phyloP scores from a whole-genome alignment of 2,329 filamentous ascomycete genomes.

The Phyllosticta capitalensis region DNA sequence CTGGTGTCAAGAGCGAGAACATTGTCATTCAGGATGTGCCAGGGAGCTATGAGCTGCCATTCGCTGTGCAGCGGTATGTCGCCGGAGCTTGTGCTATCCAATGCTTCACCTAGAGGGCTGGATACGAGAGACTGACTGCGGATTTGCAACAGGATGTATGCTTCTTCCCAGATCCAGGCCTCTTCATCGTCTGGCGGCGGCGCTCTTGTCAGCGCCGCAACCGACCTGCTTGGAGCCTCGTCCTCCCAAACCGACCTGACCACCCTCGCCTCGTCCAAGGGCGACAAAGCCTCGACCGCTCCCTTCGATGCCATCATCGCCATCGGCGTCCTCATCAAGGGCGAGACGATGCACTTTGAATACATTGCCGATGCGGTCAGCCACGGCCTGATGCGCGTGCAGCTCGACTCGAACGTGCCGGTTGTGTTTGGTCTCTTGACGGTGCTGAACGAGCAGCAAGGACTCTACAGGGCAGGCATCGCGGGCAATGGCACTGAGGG shows the following conservation, averaged over 20 bases:
- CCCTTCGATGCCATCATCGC: constrained; percentile 93
- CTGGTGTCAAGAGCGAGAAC: constrained; percentile 78
- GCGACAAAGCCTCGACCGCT: constrained; percentile 32
- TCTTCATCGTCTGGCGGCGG: constrained; percentile 43
- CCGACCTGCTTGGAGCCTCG: constrained; percentile 62
- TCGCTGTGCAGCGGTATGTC: constrained; percentile 71
- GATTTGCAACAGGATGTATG: constrained; percentile 54
- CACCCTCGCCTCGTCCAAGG: constrained; percentile 22
- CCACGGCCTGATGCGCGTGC: constrained; percentile 88
- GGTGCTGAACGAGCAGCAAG: constrained; percentile 80
- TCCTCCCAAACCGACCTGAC: constrained; percentile 48
- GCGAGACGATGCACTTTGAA: constrained; percentile 98
- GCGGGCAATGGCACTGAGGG: constrained; percentile 35
- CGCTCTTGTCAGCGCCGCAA: constrained; percentile 55
- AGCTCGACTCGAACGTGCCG: constrained; percentile 79
- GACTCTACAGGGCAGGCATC: constrained; percentile 71
- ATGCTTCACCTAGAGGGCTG: neutral
- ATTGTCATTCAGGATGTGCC: constrained; percentile 86
- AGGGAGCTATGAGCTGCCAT: constrained; percentile 88
- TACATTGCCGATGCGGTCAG: constrained; percentile 90
- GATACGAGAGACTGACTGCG: neutral
- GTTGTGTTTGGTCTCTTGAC: constrained; percentile 91
- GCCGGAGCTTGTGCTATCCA: neutral
- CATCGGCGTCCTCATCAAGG: constrained; percentile 94
- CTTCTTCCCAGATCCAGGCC: constrained; percentile 77